Conservation (phyloP, 306 rosid species). For the Ormosia semicastrata region DNA sequence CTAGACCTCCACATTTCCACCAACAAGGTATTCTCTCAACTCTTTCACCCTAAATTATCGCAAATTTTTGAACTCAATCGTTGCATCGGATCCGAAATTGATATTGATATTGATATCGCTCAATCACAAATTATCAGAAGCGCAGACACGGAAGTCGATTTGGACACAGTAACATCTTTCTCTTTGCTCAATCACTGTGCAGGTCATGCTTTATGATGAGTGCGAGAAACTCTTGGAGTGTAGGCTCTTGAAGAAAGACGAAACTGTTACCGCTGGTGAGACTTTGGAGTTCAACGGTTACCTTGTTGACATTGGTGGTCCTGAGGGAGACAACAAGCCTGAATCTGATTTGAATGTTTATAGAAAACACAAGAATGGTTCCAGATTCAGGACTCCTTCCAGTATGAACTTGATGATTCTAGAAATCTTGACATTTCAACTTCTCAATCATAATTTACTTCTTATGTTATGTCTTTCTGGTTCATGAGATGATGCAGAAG, state of each 20-base stretch:
- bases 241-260: constrained; percentile 64
- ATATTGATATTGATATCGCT: neutral
- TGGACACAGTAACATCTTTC: neutral
- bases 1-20: constrained; percentile 51
- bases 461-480: neutral
- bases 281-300: constrained; percentile 33
- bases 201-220: constrained; percentile 70
- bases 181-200: constrained; percentile 3
- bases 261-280: constrained; percentile 54
- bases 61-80: neutral
- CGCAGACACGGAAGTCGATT: neutral
- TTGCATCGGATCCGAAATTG: neutral
- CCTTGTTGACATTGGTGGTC: constrained; percentile 55
- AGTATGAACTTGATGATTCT: constrained; percentile 18
- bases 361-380: constrained; percentile 19
- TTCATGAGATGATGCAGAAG: constrained; percentile 5
- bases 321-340: constrained; percentile 42
- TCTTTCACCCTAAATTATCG: neutral
- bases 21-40: constrained; percentile 54
- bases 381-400: constrained; percentile 28
- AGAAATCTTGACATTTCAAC: neutral
- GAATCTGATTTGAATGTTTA: constrained; percentile 33
- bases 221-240: constrained; percentile 68
- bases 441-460: neutral
- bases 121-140: neutral